Conservation (phyloP, 306 rosid species). For the Medicago lupulina region DNA sequence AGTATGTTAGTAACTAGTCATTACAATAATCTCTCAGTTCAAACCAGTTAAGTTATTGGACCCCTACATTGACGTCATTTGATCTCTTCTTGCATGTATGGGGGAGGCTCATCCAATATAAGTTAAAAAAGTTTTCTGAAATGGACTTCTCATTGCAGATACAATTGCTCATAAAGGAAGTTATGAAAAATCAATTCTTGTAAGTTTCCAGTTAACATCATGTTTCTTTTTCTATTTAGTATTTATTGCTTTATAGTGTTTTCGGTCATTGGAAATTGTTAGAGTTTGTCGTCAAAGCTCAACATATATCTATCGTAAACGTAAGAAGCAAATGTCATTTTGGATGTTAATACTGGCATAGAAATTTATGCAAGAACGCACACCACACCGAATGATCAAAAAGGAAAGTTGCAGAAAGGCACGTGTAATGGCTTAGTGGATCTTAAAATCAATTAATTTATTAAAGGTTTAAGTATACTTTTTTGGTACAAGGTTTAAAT, state of each 20-base stretch:
- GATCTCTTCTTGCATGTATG: too few species aligned
- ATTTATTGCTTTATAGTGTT: neutral
- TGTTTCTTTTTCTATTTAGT: neutral
- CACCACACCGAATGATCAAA: constrained; percentile 1
- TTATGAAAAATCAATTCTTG: neutral
- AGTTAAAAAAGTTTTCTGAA: neutral
- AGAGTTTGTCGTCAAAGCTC: constrained; percentile 11
- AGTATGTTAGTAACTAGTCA: too few species aligned
- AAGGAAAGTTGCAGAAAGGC: neutral
- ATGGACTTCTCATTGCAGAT: neutral
- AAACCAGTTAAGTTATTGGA: too few species aligned
- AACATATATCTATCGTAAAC: neutral
- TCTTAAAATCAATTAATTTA: neutral
- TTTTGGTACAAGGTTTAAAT: neutral
- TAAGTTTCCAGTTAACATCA: neutral
- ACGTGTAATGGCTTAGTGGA: neutral
- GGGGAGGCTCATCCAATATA: neutral
- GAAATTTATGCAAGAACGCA: constrained; percentile 4
- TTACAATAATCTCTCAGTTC: too few species aligned
- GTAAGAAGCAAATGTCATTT: constrained; percentile 30
- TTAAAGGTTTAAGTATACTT: neutral
- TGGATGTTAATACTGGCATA: constrained; percentile 6
- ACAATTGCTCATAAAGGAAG: neutral
- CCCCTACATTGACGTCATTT: too few species aligned
- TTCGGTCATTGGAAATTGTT: constrained; percentile 1